phyloP scores from a whole-genome alignment of 2,329 filamentous ascomycete species.

The Ophiostoma triangulosporum region DNA sequence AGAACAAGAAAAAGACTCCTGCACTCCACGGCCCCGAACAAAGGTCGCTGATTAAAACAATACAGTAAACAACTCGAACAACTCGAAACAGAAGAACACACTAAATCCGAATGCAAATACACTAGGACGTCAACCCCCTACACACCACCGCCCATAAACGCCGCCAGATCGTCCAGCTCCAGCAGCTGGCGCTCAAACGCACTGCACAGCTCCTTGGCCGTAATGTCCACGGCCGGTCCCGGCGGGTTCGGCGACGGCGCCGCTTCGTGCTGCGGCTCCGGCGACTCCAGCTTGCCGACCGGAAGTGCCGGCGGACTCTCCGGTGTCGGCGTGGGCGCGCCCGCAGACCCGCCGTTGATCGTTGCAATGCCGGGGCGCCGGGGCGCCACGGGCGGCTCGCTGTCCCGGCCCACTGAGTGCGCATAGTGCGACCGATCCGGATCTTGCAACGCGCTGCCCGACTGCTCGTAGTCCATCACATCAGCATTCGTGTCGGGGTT shows the following conservation, averaged over 20 bases:
- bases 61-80: neutral
- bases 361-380: slow-evolving; percentile 42
- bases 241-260: slow-evolving; percentile 15
- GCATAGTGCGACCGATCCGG: slow-evolving; percentile 20
- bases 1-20: neutral
- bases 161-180: slow-evolving; percentile 46
- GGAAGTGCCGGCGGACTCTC: slow-evolving; percentile 25
- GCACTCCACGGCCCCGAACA: neutral
- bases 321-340: slow-evolving; percentile 32
- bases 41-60: slow-evolving; percentile 1
- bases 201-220: slow-evolving; percentile 41
- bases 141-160: slow-evolving; percentile 50
- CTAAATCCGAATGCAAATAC: too few relatives aligned
- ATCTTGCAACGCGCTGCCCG: slow-evolving; percentile 22
- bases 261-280: slow-evolving; percentile 18
- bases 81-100: neutral
- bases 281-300: slow-evolving; percentile 21
- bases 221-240: slow-evolving; percentile 35
- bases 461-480: slow-evolving; percentile 43
- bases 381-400: slow-evolving; percentile 34
- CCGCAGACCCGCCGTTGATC: slow-evolving; percentile 43
- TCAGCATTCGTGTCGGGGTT: slow-evolving; percentile 42
- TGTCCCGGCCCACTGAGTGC: slow-evolving; percentile 32
- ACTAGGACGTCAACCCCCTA: slow-evolving; percentile 21
- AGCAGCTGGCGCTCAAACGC: slow-evolving; percentile 48